phyloP scores from a whole-genome alignment of 495 filamentous ascomycete genomes.

The Coniosporium apollinis region DNA sequence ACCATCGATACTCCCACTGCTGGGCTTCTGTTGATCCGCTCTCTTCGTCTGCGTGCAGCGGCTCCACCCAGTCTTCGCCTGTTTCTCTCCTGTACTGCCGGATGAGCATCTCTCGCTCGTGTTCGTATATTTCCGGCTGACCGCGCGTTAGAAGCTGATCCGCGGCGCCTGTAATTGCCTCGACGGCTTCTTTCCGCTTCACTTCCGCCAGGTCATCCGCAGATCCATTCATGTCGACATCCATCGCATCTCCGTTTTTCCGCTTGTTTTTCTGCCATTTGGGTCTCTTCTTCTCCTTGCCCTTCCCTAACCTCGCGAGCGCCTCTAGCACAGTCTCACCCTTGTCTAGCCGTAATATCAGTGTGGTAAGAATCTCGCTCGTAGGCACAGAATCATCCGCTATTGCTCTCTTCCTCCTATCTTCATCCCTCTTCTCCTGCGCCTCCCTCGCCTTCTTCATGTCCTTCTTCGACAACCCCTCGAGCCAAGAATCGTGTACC shows the following conservation, averaged over 20 bases:
- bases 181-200: constrained; percentile 51
- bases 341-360: constrained; percentile 58
- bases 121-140: constrained; percentile 76
- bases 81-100: constrained; percentile 75
- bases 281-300: constrained; percentile 43
- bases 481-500: constrained; percentile 80
- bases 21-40: constrained; percentile 11
- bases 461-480: constrained; percentile 82
- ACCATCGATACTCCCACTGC: constrained; percentile 89
- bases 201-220: constrained; percentile 50
- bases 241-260: constrained; percentile 48
- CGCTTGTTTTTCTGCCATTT: constrained; percentile 41
- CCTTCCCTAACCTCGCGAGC: constrained; percentile 60
- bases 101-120: constrained; percentile 66
- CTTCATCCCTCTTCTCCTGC: constrained; percentile 69
- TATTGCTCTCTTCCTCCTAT: constrained; percentile 46
- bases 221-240: constrained; percentile 33
- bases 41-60: constrained; percentile 12
- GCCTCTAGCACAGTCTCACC: constrained; percentile 86
- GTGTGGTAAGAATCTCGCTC: constrained; percentile 48
- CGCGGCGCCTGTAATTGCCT: constrained; percentile 73
- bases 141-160: constrained; percentile 69
- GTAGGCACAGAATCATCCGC: constrained; percentile 60
- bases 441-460: constrained; percentile 78
- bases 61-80: constrained; percentile 80